Conservation (phyloP, 2,329 filamentous ascomycete genomes). For the Colletotrichum sidae region DNA sequence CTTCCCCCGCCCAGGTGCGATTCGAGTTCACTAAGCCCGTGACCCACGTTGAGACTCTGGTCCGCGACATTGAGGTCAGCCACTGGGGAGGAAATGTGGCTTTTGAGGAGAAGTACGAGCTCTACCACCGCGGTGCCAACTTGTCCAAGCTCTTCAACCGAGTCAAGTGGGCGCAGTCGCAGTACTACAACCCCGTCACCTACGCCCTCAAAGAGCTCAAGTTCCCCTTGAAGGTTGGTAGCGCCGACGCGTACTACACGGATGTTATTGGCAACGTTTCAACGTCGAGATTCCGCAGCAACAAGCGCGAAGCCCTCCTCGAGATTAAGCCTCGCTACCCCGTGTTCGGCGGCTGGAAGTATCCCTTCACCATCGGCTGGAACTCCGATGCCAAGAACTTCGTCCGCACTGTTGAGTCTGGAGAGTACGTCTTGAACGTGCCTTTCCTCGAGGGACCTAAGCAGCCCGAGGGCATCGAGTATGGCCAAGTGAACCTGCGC, state of each 20-base stretch:
- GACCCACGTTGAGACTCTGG: conserved; percentile 80
- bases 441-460: conserved; percentile 95
- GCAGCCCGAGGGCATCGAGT: conserved; percentile 86
- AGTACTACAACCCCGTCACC: conserved; percentile 81
- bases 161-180: conserved; percentile 78
- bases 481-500: conserved; percentile 82
- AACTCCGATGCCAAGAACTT: conserved; percentile 85
- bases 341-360: conserved; percentile 98
- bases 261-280: conserved; percentile 98
- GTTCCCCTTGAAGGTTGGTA: conserved; percentile 83
- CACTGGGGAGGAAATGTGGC: conserved; percentile 99
- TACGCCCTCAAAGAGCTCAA: conserved; percentile 85
- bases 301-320: conserved; percentile 81
- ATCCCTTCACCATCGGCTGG: conserved; percentile 97
- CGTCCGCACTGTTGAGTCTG: conserved; percentile 70
- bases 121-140: conserved; percentile 88
- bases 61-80: conserved; percentile 93
- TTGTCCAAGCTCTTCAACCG: conserved; percentile 79
- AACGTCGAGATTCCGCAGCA: conserved; percentile 87
- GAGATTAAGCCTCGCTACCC: conserved; percentile 95
- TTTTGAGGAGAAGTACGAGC: conserved; percentile 91
- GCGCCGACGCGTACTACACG: conserved; percentile 90
- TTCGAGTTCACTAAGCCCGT: conserved; percentile 97
- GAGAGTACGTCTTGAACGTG: conserved; percentile 83
- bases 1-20: conserved; percentile 79